Percentiles rank a stretch among this genome's conserved stretches.
Conservation (phyloP, 2,329 filamentous ascomycete genomes). For the Cladobotryum mycophilum region DNA sequence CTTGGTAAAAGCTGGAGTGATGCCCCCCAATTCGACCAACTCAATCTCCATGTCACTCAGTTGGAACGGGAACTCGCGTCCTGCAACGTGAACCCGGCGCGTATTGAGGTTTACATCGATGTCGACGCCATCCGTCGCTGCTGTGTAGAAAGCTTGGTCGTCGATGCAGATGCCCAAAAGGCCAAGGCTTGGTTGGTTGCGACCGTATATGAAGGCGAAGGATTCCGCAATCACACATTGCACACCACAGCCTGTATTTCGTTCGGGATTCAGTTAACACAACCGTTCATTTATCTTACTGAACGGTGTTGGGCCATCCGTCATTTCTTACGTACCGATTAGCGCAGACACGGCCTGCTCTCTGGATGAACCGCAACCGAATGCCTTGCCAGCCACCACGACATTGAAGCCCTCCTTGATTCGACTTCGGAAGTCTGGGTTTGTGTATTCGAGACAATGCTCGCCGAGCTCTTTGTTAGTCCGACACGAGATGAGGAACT, state of each 20-base stretch:
- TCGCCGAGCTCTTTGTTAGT: conserved; percentile 28
- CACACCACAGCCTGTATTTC: conserved; percentile 27
- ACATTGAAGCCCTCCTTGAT: conserved; percentile 31
- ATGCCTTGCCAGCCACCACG: conserved; percentile 39
- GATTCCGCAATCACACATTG: conserved; percentile 38
- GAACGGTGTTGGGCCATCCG: too few relatives aligned
- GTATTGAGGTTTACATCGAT: conserved; percentile 30
- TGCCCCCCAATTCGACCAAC: conserved; percentile 30
- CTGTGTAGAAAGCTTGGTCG: conserved; percentile 31
- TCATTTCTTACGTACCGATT: not conserved
- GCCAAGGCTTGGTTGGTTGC: conserved; percentile 40
- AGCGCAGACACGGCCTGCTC: conserved; percentile 38
- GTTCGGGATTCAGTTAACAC: not conserved
- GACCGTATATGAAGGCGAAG: conserved; percentile 40
- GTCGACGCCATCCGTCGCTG: conserved; percentile 27
- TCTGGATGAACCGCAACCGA: conserved; percentile 40
- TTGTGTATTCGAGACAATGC: conserved; percentile 34
- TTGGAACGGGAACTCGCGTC: conserved; percentile 25
- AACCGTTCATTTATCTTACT: too few relatives aligned
- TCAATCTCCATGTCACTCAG: conserved; percentile 34
- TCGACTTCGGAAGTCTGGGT: conserved; percentile 33
- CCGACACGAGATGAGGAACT: conserved; percentile 19
- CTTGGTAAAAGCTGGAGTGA: conserved; percentile 32
- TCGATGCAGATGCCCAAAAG: conserved; percentile 36
- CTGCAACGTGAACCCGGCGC: conserved; percentile 12